Evolutionary conservation across 2,329 filamentous ascomycete genomes (phyloP), one percentile per base, ranked within the genome.

Genomic region (Ilyonectria mors-panacis): DNA sequence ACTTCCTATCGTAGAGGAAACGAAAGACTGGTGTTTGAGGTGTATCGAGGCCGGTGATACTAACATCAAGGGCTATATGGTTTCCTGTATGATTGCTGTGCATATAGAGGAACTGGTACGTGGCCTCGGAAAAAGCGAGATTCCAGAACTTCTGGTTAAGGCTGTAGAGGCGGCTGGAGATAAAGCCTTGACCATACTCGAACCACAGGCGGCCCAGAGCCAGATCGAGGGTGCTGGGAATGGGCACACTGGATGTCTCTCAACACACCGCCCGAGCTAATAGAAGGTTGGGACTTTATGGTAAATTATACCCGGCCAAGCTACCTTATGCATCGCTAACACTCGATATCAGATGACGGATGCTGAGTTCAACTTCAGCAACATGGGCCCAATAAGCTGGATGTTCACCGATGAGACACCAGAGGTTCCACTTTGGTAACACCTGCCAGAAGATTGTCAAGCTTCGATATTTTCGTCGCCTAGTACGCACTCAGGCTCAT

Each of bases 31-130:
- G 83, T 72, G 72, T 1, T 72, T 85, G 50, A 68, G 71, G 6
- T 79, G 77, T 9, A 78, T 89, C n/a, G 70, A 81, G 51, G 80
- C 79, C 0, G 87, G 86, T 2, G 86, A 89, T 75, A 88, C 86
- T 0, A 89, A 89, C 61, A 77, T 85, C 21, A 89, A 89, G 68
- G 85, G 85, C 0, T 84, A 84, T 45, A 55, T 89, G 19, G 79
- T 88, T 13, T 67, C 78, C 0, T 70, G 51, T 1, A 19, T 75
- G 4, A 23, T 75, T 1, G 7, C 45, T 2, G 79, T 81, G 0
- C 81, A 87, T 48, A 77, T 88, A 0, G 78, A 85, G 4, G 83
- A 78, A 0, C 74, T 86, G 1, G 75, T 80, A 65, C 73, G 71
- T 3, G 82, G 84, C 0, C 12, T 81, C 0, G 65, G 66, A 0